Conservation (phyloP, 73 alveolate species). For the Paramecium tetraurelia region DNA sequence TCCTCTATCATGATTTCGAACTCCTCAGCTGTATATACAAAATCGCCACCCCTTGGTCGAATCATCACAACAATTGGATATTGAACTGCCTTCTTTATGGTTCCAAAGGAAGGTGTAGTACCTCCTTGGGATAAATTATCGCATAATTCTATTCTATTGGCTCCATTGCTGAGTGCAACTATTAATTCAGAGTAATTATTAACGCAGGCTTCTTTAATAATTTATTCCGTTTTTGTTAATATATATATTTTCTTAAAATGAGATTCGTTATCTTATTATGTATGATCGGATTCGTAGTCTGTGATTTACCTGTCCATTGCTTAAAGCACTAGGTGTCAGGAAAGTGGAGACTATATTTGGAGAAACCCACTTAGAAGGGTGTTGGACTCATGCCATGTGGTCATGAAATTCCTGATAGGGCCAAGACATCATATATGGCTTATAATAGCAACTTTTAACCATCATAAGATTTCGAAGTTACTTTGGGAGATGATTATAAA, state of each 20-base stretch:
- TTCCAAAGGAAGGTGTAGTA: constrained; percentile 75
- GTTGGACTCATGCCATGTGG: constrained; percentile 17
- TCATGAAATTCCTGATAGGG: constrained; percentile 24
- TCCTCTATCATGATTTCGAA: constrained; percentile 71
- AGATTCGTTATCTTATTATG: background rate
- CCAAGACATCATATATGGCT: constrained; percentile 38
- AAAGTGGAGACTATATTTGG: constrained; percentile 19
- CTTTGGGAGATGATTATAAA: constrained; percentile 39
- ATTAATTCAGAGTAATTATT: background rate
- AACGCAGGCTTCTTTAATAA: constrained; percentile 40
- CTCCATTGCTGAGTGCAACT: constrained; percentile 64
- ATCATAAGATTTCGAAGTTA: background rate
- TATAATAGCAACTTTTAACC: background rate
- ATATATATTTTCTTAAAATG: background rate
- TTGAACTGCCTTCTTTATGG: constrained; percentile 63
- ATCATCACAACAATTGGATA: constrained; percentile 69
- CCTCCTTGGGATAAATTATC: constrained; percentile 71
- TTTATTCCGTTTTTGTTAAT: constrained; percentile 25
- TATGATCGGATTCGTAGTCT: background rate
- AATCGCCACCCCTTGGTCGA: constrained; percentile 79
- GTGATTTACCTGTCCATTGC: constrained; percentile 50
- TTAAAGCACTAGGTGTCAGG: constrained; percentile 23
- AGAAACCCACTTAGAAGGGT: background rate
- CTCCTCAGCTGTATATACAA: constrained; percentile 67
- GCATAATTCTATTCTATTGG: constrained; percentile 73